These are phyloP conservation scores for Abrus precatorius DNA, from an alignment of 306 rosid species.

Conservation along the genomic window DNA sequence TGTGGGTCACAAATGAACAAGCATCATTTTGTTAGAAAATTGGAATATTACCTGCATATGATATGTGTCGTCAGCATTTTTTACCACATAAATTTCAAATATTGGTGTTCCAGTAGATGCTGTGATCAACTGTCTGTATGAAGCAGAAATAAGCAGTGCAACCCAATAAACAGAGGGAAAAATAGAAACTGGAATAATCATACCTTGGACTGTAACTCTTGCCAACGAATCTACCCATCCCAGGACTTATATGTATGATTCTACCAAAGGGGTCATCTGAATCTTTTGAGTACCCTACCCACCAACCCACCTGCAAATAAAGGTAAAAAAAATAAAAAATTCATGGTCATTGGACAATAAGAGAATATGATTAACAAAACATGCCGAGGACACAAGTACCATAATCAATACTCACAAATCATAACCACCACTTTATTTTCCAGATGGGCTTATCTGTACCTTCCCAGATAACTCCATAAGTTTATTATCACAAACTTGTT, in stretches of 20 bases:
- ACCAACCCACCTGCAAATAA: conserved; percentile 92
- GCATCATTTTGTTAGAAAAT: conserved; percentile 31
- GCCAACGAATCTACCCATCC: conserved; percentile 88
- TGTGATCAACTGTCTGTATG: conserved; percentile 84
- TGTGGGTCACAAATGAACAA: conserved; percentile 31
- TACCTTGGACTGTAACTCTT: conserved; percentile 91
- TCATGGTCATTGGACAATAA: conserved; percentile 33
- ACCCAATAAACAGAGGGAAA: conserved; percentile 31
- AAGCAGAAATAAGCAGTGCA: conserved; percentile 50
- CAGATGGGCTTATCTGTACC: conserved; percentile 11
- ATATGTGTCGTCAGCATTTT: conserved; percentile 73
- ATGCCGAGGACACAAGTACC: conserved; percentile 26
- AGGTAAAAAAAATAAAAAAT: neutral
- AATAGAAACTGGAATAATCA: conserved; percentile 44
- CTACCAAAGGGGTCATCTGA: conserved; percentile 94
- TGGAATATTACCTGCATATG: conserved; percentile 79
- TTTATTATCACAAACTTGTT: conserved; percentile 11
- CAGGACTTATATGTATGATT: conserved; percentile 83
- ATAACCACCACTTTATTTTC: conserved; percentile 8
- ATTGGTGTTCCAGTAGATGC: conserved; percentile 88
- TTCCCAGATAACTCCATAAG: neutral
- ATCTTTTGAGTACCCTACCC: conserved; percentile 94
- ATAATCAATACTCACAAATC: conserved; percentile 33
- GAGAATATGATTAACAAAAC: conserved; percentile 19
- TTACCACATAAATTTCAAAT: conserved; percentile 92